Evolutionary conservation across 1,284 basidiomycete species (phyloP), one percentile per base, ranked within the genome.

Genomic region (Vanrija sp.): DNA sequence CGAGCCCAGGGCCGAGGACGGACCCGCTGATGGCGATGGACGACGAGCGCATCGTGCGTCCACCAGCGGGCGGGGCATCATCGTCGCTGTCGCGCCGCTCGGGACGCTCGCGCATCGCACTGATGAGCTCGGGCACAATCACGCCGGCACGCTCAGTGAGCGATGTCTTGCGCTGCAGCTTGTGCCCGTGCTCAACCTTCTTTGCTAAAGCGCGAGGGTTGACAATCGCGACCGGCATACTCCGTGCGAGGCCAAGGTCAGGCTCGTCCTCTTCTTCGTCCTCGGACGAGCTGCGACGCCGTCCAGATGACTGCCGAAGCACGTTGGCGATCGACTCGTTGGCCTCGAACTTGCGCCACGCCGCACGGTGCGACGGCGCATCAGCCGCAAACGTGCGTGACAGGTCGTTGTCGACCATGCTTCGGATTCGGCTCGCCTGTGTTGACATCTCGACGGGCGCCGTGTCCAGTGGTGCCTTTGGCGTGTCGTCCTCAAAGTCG

Each of bases 361-460:
- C 75, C 0, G 69, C 65, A 14, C 75, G 73, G 52, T 77, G 75
- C 21, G 67, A 71, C 2, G 75, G 75, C 10, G 71, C 71, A 40
- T 76, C 69, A 10, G 73, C 74, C 1, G 75, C 75, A 44, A 74
- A 72, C 0, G 74, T 70, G 18, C 61, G 62, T 12, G 71, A 72
- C 15, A 77, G 61, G 55, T 72, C 75, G 43, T 65, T 66, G 52
- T 77, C 73, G 8, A 76, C 62, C 49, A 69, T 58, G 46, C 69
- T 65, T 19, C 68, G 62, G 2, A 61, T 55, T 34, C 34, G 34
- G 26, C 44, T 28, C 15, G 28, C 28, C 15, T 49, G 18, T 18
- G 28, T 12, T 16, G n/a, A 23, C 15, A 28, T 42, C 18, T 42
- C 26, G 6, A 14, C 47, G 2, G 42, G 18, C 23, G 38, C 26